A percentile compares a stretch with the other conserved stretches of the same genome.
Evolutionary conservation across 495 filamentous ascomycete species (phyloP).

Genomic region (Neurospora intermedia): DNA sequence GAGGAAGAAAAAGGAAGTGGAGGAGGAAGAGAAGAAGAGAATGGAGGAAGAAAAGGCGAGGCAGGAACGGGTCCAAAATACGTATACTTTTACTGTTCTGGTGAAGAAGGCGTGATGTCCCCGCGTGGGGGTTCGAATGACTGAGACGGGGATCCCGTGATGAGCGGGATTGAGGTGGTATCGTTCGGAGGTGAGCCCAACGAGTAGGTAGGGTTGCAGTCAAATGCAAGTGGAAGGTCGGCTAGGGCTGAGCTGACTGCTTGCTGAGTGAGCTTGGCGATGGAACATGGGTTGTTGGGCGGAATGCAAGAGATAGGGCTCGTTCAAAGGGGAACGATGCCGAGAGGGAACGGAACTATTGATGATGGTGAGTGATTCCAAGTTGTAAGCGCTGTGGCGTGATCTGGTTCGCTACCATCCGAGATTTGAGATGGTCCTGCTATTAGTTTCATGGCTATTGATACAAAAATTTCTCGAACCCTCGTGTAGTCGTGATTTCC

Average conservation of each 20-base stretch:
- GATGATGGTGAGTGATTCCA: background rate
- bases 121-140: background rate
- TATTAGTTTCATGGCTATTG: background rate
- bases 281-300: background rate
- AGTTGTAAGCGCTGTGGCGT: background rate
- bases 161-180: background rate
- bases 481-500: background rate
- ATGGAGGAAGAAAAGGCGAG: background rate
- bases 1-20: background rate
- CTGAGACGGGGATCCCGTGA: background rate
- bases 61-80: background rate
- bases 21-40: background rate
- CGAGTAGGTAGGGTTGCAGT: background rate
- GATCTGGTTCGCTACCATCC: background rate
- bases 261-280: background rate
- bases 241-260: background rate
- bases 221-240: background rate
- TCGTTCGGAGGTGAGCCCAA: background rate
- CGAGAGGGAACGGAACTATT: background rate
- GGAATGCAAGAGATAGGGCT: background rate
- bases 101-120: background rate
- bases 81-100: background rate
- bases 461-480: background rate
- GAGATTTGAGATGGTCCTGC: background rate
- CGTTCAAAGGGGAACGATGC: background rate